phyloP scores from a whole-genome alignment of 805 yeast species.

The Priceomyces carsonii region DNA sequence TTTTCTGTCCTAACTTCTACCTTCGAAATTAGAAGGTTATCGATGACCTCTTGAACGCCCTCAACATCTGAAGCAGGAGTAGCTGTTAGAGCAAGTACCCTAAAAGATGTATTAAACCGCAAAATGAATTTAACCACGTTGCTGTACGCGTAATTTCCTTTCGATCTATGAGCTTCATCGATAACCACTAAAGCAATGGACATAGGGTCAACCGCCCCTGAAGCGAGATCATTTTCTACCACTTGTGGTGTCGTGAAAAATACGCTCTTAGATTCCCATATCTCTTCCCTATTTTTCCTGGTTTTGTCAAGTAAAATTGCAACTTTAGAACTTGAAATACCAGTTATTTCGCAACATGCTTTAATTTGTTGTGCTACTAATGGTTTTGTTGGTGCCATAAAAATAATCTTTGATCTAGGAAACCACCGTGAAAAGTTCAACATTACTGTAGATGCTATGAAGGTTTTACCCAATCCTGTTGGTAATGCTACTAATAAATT shows the following conservation, averaged over 20 bases:
- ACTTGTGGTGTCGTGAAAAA: slow-evolving; percentile 97
- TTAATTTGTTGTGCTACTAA: slow-evolving; percentile 94
- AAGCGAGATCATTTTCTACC: slow-evolving; percentile 81
- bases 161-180: slow-evolving; percentile 95
- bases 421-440: slow-evolving; percentile 89
- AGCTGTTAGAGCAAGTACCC: slow-evolving; percentile 89
- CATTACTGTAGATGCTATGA: slow-evolving; percentile 93
- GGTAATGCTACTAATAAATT: slow-evolving; percentile 90
- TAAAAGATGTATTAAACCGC: slow-evolving; percentile 56
- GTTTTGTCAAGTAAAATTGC: slow-evolving; percentile 73
- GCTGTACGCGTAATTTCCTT: slow-evolving; percentile 86
- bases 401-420: slow-evolving; percentile 71
- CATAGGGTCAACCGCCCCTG: slow-evolving; percentile 77
- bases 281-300: slow-evolving; percentile 59
- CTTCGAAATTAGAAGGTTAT: slow-evolving; percentile 68
- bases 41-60: slow-evolving; percentile 82
- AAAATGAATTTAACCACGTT: slow-evolving; percentile 69
- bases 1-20: slow-evolving; percentile 87
- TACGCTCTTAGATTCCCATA: slow-evolving; percentile 78
- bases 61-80: slow-evolving; percentile 91
- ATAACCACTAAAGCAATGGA: slow-evolving; percentile 73
- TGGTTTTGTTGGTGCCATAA: slow-evolving; percentile 97
- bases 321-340: slow-evolving; percentile 72
- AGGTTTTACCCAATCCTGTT: slow-evolving; percentile 96
- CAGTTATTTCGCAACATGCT: slow-evolving; percentile 87